These are phyloP conservation scores for Sugiyamaella marilandica DNA, from an alignment of 805 yeast species.

Conservation along the genomic window DNA sequence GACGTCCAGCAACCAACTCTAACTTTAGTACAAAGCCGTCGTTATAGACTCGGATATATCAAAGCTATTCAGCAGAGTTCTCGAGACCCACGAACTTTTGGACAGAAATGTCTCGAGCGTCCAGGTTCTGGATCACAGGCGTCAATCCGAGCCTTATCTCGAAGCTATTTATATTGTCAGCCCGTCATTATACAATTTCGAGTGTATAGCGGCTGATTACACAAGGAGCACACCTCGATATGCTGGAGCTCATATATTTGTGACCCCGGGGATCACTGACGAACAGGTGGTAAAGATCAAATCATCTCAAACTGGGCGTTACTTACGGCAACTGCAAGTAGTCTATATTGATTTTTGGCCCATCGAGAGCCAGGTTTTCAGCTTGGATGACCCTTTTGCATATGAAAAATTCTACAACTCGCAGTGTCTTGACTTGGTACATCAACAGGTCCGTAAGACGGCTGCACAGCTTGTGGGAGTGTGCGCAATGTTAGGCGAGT, in stretches of 20 bases:
- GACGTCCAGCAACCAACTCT: background rate
- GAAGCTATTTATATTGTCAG: conserved; percentile 80
- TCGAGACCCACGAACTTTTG: conserved; percentile 38
- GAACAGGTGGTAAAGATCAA: conserved; percentile 23
- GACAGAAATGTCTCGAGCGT: conserved; percentile 39
- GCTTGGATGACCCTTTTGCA: conserved; percentile 56
- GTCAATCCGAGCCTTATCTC: conserved; percentile 58
- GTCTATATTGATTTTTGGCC: conserved; percentile 55
- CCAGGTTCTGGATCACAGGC: conserved; percentile 45
- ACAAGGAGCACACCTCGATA: conserved; percentile 63
- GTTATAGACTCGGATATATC: conserved; percentile 28
- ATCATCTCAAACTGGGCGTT: conserved; percentile 26
- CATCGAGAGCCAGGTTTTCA: conserved; percentile 63
- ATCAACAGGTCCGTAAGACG: conserved; percentile 51
- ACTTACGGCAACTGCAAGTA: conserved; percentile 33
- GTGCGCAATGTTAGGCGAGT: conserved; percentile 79
- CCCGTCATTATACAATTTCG: conserved; percentile 61
- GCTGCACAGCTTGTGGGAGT: conserved; percentile 64
- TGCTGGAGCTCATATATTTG: conserved; percentile 64
- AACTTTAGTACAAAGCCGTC: conserved; percentile 37
- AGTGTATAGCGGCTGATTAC: conserved; percentile 76
- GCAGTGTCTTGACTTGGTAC: conserved; percentile 57
- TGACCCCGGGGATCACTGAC: conserved; percentile 51
- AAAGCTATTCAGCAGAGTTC: conserved; percentile 23
- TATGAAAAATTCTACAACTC: conserved; percentile 69